phyloP scores from a whole-genome alignment of 2,329 filamentous ascomycete genomes.

The Aspergillus felis region DNA sequence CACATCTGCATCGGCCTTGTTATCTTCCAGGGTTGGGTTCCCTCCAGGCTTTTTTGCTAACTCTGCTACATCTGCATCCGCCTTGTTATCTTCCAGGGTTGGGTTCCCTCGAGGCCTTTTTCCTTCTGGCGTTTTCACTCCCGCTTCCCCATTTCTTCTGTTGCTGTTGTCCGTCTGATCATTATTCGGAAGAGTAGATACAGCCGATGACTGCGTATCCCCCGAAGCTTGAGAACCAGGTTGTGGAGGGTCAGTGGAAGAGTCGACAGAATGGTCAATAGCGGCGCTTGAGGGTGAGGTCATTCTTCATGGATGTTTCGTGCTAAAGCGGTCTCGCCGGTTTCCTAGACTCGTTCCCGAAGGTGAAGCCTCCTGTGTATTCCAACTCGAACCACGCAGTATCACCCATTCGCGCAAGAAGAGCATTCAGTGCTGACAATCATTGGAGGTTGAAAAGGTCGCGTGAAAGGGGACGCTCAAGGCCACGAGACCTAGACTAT shows the following conservation, averaged over 20 bases:
- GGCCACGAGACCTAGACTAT: not conserved
- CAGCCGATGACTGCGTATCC: slow-evolving; percentile 11
- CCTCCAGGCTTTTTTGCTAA: slow-evolving; percentile 11
- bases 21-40: not conserved
- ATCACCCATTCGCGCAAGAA: slow-evolving; percentile 18
- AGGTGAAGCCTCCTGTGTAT: slow-evolving; percentile 9
- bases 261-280: slow-evolving; percentile 24
- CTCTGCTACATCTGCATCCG: slow-evolving; percentile 11
- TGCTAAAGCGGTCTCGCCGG: slow-evolving; percentile 1
- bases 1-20: slow-evolving; percentile 3
- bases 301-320: slow-evolving; percentile 27
- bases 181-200: slow-evolving; percentile 5
- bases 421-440: not conserved
- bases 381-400: slow-evolving; percentile 8
- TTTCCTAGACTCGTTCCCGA: slow-evolving; percentile 5
- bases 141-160: slow-evolving; percentile 13
- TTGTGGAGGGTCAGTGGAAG: slow-evolving; percentile 13
- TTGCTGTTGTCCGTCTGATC: slow-evolving; percentile 6
- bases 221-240: slow-evolving; percentile 7
- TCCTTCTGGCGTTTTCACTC: not conserved
- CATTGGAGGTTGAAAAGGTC: not conserved
- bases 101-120: not conserved
- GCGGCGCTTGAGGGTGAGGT: slow-evolving; percentile 25
- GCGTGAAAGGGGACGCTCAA: not conserved
- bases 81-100: not conserved